phyloP scores from a whole-genome alignment of 108 stramenopile species.

The Phaeodactylum tricornutum region DNA sequence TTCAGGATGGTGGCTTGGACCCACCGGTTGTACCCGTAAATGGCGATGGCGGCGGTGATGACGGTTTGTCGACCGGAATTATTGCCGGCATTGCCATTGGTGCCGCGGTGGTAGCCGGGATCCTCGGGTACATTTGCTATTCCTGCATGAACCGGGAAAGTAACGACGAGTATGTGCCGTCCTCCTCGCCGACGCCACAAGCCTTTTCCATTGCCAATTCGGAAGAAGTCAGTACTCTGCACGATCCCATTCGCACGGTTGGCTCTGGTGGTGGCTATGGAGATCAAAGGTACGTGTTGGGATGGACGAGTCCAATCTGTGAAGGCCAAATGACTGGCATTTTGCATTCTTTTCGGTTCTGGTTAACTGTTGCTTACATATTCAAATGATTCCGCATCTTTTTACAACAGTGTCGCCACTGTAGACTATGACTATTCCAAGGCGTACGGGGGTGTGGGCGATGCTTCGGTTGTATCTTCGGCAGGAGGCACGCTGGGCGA shows the following conservation, averaged over 20 bases:
- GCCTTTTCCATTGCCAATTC: constrained; percentile 10
- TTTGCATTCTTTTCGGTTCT: constrained; percentile 1
- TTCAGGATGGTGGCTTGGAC: neutral
- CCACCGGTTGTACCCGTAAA: neutral
- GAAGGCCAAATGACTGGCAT: no score
- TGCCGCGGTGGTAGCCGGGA: constrained; percentile 20
- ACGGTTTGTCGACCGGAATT: constrained; percentile 13
- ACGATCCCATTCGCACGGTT: constrained; percentile 1
- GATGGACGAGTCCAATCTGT: neutral
- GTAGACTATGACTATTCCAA: constrained; percentile 83
- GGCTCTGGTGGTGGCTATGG: constrained; percentile 26
- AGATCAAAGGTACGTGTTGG: constrained; percentile 61
- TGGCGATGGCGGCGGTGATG: constrained; percentile 5
- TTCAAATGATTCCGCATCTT: constrained; percentile 8
- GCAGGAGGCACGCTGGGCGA: constrained; percentile 70
- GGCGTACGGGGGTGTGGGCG: constrained; percentile 61
- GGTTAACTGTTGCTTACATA: neutral
- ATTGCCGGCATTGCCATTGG: constrained; percentile 57
- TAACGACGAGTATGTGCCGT: no score
- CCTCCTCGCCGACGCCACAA: no score
- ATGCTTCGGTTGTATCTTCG: constrained; percentile 50
- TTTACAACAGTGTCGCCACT: constrained; percentile 46
- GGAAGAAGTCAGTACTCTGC: constrained; percentile 29
- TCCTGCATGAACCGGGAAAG: neutral
- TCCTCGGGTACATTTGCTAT: constrained; percentile 1